Percentiles rank a stretch among this genome's conserved stretches.
Conservation (phyloP, 202 grass and related monocot genomes). For the Musa balbisiana region DNA sequence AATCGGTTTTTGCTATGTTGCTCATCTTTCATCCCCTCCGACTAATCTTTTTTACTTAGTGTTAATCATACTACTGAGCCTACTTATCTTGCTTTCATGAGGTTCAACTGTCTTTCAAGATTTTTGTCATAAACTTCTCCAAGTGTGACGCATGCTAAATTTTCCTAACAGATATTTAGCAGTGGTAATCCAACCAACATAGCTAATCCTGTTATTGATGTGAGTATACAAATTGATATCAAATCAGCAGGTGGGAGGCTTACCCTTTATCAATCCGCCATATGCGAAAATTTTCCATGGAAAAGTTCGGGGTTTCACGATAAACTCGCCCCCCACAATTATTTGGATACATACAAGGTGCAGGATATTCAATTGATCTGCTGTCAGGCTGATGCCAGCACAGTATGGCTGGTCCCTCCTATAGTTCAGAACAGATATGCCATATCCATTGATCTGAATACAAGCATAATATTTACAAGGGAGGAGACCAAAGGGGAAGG, state of each 20-base stretch:
- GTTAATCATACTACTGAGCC: not conserved
- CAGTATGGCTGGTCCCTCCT: slow-evolving; percentile 80
- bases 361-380: slow-evolving; percentile 97
- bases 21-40: not conserved
- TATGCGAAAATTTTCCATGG: slow-evolving; percentile 84
- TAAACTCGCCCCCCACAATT: slow-evolving; percentile 59
- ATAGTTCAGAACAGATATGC: slow-evolving; percentile 63
- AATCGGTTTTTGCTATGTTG: not conserved
- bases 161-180: slow-evolving; percentile 82
- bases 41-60: not conserved
- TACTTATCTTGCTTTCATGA: slow-evolving; percentile 1
- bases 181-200: slow-evolving; percentile 99
- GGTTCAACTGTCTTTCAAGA: not conserved
- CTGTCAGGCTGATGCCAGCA: slow-evolving; percentile 89
- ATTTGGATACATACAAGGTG: slow-evolving; percentile 71
- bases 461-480: slow-evolving; percentile 73
- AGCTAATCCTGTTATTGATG: slow-evolving; percentile 92
- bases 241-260: slow-evolving; percentile 81
- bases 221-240: slow-evolving; percentile 92
- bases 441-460: slow-evolving; percentile 51
- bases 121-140: not conserved
- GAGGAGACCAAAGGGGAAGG: slow-evolving; percentile 95
- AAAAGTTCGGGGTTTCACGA: slow-evolving; percentile 42
- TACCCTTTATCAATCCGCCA: slow-evolving; percentile 66
- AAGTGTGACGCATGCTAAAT: slow-evolving; percentile 2